These are phyloP conservation scores for Meyerozyma guilliermondii DNA, from an alignment of 1,139 yeast species.

Conservation along the genomic window DNA sequence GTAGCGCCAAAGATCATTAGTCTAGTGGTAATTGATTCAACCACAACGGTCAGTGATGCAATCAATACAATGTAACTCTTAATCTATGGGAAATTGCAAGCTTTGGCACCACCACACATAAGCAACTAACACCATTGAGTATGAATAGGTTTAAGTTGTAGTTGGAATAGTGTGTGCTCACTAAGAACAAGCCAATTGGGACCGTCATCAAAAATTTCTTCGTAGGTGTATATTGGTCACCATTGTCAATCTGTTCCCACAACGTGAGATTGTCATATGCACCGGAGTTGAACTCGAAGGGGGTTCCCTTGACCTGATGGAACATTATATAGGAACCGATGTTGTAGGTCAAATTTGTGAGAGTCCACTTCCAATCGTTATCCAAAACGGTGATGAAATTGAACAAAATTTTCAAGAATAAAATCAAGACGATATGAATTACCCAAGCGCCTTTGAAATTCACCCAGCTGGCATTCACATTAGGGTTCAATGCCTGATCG, in stretches of 20 bases:
- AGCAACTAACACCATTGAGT: constrained; percentile 74
- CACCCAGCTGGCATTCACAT: constrained; percentile 94
- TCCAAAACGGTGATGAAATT: constrained; percentile 68
- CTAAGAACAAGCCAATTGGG: constrained; percentile 79
- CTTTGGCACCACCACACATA: constrained; percentile 82
- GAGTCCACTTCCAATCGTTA: constrained; percentile 88
- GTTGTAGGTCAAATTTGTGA: constrained; percentile 85
- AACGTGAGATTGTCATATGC: constrained; percentile 93
- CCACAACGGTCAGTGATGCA: not conserved
- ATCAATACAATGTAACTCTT: constrained; percentile 53
- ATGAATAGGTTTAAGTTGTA: constrained; percentile 77
- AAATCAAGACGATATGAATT: constrained; percentile 79
- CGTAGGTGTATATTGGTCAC: constrained; percentile 95
- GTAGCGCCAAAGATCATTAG: not conserved
- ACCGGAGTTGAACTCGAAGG: constrained; percentile 94
- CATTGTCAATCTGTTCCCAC: constrained; percentile 99
- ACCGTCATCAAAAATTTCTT: constrained; percentile 88
- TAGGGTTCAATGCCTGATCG: constrained; percentile 86
- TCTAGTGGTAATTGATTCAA: too few species aligned
- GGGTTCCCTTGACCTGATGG: constrained; percentile 94
- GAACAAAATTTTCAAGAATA: constrained; percentile 67
- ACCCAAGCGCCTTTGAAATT: constrained; percentile 95
- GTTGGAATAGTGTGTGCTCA: constrained; percentile 86
- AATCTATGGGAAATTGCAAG: constrained; percentile 76
- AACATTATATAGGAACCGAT: constrained; percentile 94